A percentile compares a stretch with the other conserved stretches of the same genome.
Evolutionary conservation across 805 yeast genomes (phyloP).

Genomic region (Teunomyces gatunensis): DNA sequence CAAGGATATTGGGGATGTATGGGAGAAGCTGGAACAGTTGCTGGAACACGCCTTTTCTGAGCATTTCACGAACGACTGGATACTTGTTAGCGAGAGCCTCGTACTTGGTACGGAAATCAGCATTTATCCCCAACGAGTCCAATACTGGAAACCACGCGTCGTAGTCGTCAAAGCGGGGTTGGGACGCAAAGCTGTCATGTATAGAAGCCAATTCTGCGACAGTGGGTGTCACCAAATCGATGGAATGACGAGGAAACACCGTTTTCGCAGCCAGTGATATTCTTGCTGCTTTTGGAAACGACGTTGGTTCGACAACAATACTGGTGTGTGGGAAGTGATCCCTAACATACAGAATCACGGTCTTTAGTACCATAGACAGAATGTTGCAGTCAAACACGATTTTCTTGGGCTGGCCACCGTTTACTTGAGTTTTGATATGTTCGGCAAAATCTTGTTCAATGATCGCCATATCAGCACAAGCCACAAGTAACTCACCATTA

Average conservation of each 20-base stretch:
- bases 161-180: slow-evolving; percentile 45
- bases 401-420: slow-evolving; percentile 40
- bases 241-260: slow-evolving; percentile 47
- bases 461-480: slow-evolving; percentile 84
- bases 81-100: slow-evolving; percentile 26
- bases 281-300: slow-evolving; percentile 57
- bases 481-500: slow-evolving; percentile 64
- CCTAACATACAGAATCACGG: slow-evolving; percentile 27
- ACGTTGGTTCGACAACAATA: slow-evolving; percentile 74
- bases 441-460: slow-evolving; percentile 45
- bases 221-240: slow-evolving; percentile 67
- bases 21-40: slow-evolving; percentile 74
- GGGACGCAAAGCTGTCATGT: slow-evolving; percentile 44
- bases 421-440: slow-evolving; percentile 43
- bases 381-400: slow-evolving; percentile 72
- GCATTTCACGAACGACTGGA: slow-evolving; percentile 21
- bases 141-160: slow-evolving; percentile 74
- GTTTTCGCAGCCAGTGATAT: slow-evolving; percentile 34
- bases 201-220: slow-evolving; percentile 56
- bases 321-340: slow-evolving; percentile 17
- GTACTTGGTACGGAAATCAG: slow-evolving; percentile 45
- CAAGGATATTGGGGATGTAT: slow-evolving; percentile 59
- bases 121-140: slow-evolving; percentile 54
- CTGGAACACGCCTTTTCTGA: slow-evolving; percentile 52
- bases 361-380: slow-evolving; percentile 38